phyloP scores from a whole-genome alignment of 108 stramenopile genomes.

The Stephanodiscus triporus region DNA sequence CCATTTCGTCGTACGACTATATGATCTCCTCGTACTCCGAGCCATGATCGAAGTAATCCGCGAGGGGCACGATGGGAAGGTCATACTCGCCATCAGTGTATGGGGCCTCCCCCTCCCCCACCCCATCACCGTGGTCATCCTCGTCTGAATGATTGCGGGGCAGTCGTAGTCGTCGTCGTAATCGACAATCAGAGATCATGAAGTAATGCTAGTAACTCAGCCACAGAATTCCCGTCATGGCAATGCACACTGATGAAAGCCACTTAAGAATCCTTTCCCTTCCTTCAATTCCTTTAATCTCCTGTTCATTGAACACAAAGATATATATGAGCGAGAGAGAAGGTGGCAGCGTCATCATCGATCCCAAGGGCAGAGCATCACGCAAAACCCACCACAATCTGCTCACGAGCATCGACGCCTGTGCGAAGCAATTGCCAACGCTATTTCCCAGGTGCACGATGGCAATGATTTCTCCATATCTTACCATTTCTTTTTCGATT shows the following conservation, averaged over 20 bases:
- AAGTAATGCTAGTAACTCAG: constrained; percentile 71
- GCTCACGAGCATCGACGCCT: constrained; percentile 46
- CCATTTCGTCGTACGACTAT: constrained; percentile 44
- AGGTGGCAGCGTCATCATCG: neutral
- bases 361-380: no score
- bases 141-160: no score
- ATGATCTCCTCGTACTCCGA: constrained; percentile 43
- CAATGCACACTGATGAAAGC: constrained; percentile 26
- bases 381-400: constrained; percentile 25
- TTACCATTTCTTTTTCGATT: constrained; percentile 28
- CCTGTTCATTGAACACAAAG: neutral
- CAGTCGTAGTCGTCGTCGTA: no score
- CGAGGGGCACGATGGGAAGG: constrained; percentile 53
- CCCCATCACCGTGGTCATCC: no score
- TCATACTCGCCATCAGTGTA: constrained; percentile 49
- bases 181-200: no score
- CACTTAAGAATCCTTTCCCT: constrained; percentile 29
- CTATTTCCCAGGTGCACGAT: constrained; percentile 42
- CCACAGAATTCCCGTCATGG: constrained; percentile 44
- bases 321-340: neutral
- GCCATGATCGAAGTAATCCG: constrained; percentile 59
- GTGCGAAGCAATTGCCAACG: constrained; percentile 46
- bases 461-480: constrained; percentile 35
- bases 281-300: constrained; percentile 40
- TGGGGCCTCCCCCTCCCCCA: no score